phyloP scores from a whole-genome alignment of 78 protist species.

The slime mould (Dictyostelium discoideum) region dicty_2.7 NC_007090.3:981001-981500 shows the following conservation, averaged over 20 bases:
- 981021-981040: constrained; percentile 8
- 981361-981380: not conserved
- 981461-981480: not conserved
- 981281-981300: no score
- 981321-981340: not conserved
- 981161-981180: not conserved
- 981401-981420: not conserved
- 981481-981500: not conserved
- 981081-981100: constrained; percentile 21
- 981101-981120: constrained; percentile 48
- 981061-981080: constrained; percentile 1
- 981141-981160: not conserved
- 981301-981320: not conserved
- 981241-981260: constrained; percentile 3
- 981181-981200: not conserved
- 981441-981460: constrained; percentile 12
- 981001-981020: constrained; percentile 58
- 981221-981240: not conserved
- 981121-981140: not conserved
- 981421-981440: not conserved
- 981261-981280: not conserved
- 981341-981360: not conserved
- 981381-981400: not conserved
- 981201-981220: not conserved
- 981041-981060: constrained; percentile 51